A percentile compares a stretch with the other conserved stretches of the same genome.
phyloP scores from a whole-genome alignment of 345 rosid species.

The Salix suchowensis region DNA sequence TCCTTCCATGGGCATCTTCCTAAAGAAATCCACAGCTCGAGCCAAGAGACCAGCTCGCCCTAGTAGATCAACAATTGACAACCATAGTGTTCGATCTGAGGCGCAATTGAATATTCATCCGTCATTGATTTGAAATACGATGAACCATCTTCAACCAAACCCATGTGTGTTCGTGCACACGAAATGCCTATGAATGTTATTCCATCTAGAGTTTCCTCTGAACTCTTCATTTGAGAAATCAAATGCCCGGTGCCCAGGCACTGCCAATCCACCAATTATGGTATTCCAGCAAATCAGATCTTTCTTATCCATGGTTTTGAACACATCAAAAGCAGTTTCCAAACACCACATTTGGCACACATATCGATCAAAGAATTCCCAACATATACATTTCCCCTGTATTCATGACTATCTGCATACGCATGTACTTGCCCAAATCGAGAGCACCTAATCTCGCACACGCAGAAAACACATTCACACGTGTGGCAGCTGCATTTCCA shows the following conservation, averaged over 20 bases:
- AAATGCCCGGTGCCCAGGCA: too few relatives aligned
- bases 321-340: slow-evolving; percentile 53
- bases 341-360: slow-evolving; percentile 79
- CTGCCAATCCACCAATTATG: too few relatives aligned
- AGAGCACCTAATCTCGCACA: slow-evolving; percentile 82
- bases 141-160: slow-evolving; percentile 65
- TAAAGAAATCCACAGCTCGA: slow-evolving; percentile 67
- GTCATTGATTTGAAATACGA: slow-evolving; percentile 62
- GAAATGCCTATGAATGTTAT: slow-evolving; percentile 68
- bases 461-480: slow-evolving; percentile 62
- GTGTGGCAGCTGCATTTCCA: slow-evolving; percentile 46
- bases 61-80: slow-evolving; percentile 73
- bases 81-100: slow-evolving; percentile 83
- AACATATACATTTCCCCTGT: slow-evolving; percentile 49
- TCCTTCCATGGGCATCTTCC: slow-evolving; percentile 59
- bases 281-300: too few relatives aligned
- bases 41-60: slow-evolving; percentile 64
- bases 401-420: slow-evolving; percentile 50
- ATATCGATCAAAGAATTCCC: slow-evolving; percentile 75
- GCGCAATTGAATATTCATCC: slow-evolving; percentile 49
- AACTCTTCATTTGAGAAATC: slow-evolving; percentile 39
- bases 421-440: slow-evolving; percentile 60
- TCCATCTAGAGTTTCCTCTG: slow-evolving; percentile 54
- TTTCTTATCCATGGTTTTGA: slow-evolving; percentile 40
- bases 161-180: slow-evolving; percentile 71